phyloP scores from a whole-genome alignment of 495 filamentous ascomycete genomes.

The Collariella sp. region DNA sequence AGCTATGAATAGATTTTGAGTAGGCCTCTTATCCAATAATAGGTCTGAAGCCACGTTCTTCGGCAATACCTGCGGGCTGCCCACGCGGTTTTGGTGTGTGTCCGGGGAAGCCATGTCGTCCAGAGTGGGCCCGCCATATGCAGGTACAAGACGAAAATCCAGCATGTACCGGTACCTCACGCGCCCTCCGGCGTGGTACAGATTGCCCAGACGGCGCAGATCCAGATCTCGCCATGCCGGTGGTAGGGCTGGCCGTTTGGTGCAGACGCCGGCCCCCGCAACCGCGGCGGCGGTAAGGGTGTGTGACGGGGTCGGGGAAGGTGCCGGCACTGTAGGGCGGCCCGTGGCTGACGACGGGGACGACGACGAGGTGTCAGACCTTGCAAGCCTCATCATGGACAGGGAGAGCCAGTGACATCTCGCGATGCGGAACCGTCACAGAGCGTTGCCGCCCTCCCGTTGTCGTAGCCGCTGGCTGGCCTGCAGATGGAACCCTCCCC shows the following conservation, averaged over 20 bases:
- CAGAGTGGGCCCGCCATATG: slow-evolving; percentile 21
- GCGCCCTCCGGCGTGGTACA: neutral
- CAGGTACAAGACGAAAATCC: slow-evolving; percentile 17
- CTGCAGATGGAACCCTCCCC: neutral
- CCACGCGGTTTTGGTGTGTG: neutral
- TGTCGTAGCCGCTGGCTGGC: slow-evolving; percentile 12
- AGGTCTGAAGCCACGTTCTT: neutral
- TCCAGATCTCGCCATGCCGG: slow-evolving; percentile 12
- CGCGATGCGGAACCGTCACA: neutral
- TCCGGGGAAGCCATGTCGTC: slow-evolving; percentile 15
- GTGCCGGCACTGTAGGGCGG: neutral
- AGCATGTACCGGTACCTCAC: slow-evolving; percentile 20
- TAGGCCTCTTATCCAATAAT: neutral
- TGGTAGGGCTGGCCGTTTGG: slow-evolving; percentile 13
- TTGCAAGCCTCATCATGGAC: neutral
- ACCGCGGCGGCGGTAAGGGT: slow-evolving; percentile 12
- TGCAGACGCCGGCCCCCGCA: slow-evolving; percentile 18
- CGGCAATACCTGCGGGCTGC: neutral
- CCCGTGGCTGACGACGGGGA: neutral
- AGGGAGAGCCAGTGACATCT: neutral
- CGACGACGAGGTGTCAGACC: neutral
- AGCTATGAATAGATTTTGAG: neutral
- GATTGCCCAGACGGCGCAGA: slow-evolving; percentile 5
- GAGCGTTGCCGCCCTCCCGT: neutral
- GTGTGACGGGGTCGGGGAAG: neutral